Evolutionary conservation across 2,329 filamentous ascomycete genomes (phyloP).

Genomic region (Leptographium wingfieldii): DNA sequence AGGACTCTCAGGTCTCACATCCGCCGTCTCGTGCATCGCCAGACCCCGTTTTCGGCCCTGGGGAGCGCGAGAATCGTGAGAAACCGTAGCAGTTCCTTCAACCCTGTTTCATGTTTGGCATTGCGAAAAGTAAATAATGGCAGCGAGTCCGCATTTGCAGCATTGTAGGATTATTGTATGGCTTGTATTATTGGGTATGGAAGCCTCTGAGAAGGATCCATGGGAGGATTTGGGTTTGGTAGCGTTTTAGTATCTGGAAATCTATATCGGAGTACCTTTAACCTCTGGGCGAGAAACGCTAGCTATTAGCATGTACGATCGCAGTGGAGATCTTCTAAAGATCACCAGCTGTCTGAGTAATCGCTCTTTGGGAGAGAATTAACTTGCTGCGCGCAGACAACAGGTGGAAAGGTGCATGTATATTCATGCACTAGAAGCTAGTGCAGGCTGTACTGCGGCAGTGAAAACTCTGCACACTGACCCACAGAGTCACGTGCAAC

Average conservation of each 20-base stretch:
- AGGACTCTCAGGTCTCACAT: background rate
- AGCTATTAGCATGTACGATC: too few species aligned
- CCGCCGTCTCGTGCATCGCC: background rate
- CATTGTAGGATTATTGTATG: background rate
- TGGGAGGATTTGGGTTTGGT: background rate
- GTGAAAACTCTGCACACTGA: too few species aligned
- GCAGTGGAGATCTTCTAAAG: too few species aligned
- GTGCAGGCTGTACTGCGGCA: too few species aligned
- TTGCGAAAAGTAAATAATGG: background rate
- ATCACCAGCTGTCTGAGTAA: too few species aligned
- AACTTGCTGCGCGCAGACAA: too few species aligned
- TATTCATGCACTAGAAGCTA: too few species aligned
- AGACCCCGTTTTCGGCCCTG: background rate
- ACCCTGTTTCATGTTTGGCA: background rate
- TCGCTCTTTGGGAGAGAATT: too few species aligned
- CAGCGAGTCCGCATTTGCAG: background rate
- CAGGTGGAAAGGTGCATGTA: too few species aligned
- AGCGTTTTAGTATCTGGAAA: background rate
- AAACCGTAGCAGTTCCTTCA: background rate
- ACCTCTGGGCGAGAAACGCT: too few species aligned
- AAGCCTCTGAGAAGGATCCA: background rate
- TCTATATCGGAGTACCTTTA: background rate
- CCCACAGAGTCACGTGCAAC: too few species aligned
- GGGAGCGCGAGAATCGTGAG: slow-evolving; percentile 4
- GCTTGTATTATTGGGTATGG: background rate